Base-by-base conservation (phyloP, 805 yeast genomes). In the Priceomyces medius region DNA sequence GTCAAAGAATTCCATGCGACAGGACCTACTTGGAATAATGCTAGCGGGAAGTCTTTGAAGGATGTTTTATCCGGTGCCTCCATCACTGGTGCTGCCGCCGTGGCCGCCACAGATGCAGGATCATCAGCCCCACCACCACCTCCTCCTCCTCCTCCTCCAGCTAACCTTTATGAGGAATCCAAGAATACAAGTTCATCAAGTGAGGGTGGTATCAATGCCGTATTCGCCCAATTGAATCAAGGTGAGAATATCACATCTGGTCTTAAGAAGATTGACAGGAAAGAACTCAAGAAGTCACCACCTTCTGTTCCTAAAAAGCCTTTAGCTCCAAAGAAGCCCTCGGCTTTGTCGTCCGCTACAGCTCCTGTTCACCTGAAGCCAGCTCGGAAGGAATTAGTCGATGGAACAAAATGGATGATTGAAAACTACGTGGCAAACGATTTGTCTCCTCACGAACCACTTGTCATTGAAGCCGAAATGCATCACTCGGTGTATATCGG, bases 401-500 rank as follows among this genome's bases (percentile, higher is more conserved):
- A 89, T 56, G 85, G 88, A 46, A 85, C 88, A 55, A 70, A 70
- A 47, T 93, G 99, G 99, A 71, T 85, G 50, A 71, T 93, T 41
- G 89, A 88, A 57, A 85, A 90, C 66, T 86, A 70, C 56, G 85
- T 83, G 40, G 80, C 76, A 47, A 52, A 55, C 13, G 74, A 68
- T 39, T 46, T 54, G 3, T 37, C 62, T 7, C 68, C 67, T 38
- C 76, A 77, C 36, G 85, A 81, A 43, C 73, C 83, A 20, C 79
- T 86, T 51, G 70, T 71, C 17, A 72, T 93, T 43, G 89, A 88
- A 18, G 95, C 85, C 23, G 85, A 83, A 50, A 83, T 82, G 77
- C 83, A 84, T 49, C 98, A 93, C 61, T 85, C 95, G 27, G 82
- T 93, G 12, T 89, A 87, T 60, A 85, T 93, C 53, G 95, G 95